phyloP scores from a whole-genome alignment of 352 stramenopile genomes.

The Saprolegnia diclina region DNA sequence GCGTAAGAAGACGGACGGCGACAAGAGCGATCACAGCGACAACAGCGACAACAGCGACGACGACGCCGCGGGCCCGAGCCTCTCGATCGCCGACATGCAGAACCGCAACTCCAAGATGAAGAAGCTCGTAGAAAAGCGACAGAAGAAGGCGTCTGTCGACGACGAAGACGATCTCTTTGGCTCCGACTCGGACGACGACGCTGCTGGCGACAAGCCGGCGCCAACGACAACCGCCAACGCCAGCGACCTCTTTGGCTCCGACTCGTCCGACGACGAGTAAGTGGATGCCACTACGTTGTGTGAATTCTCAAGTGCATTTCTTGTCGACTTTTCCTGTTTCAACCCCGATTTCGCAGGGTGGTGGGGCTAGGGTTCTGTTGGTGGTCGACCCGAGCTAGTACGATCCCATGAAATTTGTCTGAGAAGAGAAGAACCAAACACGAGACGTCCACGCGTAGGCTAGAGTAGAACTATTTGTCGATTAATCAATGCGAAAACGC shows the following conservation, averaged over 20 bases:
- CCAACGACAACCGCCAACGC: slow-evolving; percentile 28
- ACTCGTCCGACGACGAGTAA: slow-evolving; percentile 53
- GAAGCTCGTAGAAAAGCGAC: slow-evolving; percentile 78
- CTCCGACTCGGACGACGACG: slow-evolving; percentile 40
- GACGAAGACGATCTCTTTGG: slow-evolving; percentile 34
- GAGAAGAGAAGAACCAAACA: too few relatives aligned
- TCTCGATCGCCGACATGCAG: slow-evolving; percentile 87
- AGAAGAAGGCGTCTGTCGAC: slow-evolving; percentile 49
- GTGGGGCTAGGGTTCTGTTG: too few relatives aligned
- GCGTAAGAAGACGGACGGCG: slow-evolving; percentile 57
- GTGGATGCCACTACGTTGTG: too few relatives aligned
- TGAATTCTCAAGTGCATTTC: too few relatives aligned
- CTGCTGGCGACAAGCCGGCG: not conserved
- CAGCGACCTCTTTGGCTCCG: slow-evolving; percentile 72
- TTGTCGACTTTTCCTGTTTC: too few relatives aligned
- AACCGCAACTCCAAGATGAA: slow-evolving; percentile 84
- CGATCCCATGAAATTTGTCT: too few relatives aligned
- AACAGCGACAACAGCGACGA: slow-evolving; percentile 46
- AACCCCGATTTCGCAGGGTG: too few relatives aligned
- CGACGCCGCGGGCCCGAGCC: slow-evolving; percentile 45
- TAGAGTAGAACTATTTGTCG: too few relatives aligned
- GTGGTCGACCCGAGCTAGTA: too few relatives aligned
- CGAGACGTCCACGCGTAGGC: too few relatives aligned
- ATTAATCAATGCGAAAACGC: too few relatives aligned
- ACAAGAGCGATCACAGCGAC: slow-evolving; percentile 51